Percentiles rank a stretch among this genome's conserved stretches.
Conservation (phyloP, 1,284 basidiomycete genomes). For the Pascua sp. region DNA sequence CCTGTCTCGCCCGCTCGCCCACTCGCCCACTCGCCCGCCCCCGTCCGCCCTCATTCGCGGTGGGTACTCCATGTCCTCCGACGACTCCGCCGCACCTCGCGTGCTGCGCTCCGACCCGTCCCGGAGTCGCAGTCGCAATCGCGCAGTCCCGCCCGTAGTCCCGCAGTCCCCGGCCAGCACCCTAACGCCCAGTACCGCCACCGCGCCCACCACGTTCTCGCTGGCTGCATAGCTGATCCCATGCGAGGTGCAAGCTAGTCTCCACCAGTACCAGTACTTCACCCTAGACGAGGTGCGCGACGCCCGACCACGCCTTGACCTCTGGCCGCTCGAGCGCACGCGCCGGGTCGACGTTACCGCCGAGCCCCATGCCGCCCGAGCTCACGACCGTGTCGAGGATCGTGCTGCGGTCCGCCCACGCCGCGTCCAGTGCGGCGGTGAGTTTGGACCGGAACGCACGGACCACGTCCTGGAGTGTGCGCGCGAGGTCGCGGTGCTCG, state of each 20-base stretch:
- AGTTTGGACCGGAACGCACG: slow-evolving; percentile 31
- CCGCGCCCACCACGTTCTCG: not conserved
- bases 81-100: too few species aligned
- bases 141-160: too few species aligned
- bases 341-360: slow-evolving; percentile 23
- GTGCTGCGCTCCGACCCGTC: too few species aligned
- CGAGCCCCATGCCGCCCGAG: slow-evolving; percentile 38
- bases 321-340: slow-evolving; percentile 26
- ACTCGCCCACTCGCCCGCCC: too few species aligned
- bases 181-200: not conserved
- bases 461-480: slow-evolving; percentile 33
- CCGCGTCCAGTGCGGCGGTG: slow-evolving; percentile 26
- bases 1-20: too few species aligned
- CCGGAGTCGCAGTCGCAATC: not conserved
- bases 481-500: slow-evolving; percentile 33
- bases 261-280: not conserved
- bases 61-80: too few species aligned
- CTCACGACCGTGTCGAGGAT: slow-evolving; percentile 32
- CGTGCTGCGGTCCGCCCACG: slow-evolving; percentile 38
- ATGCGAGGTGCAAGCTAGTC: not conserved
- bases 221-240: not conserved
- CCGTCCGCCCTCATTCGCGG: too few species aligned
- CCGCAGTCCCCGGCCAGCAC: not conserved
- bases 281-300: slow-evolving; percentile 26
- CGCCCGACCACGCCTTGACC: slow-evolving; percentile 36